phyloP scores from a whole-genome alignment of 2,329 filamentous ascomycete genomes.

The Colletotrichum scovillei region DNA sequence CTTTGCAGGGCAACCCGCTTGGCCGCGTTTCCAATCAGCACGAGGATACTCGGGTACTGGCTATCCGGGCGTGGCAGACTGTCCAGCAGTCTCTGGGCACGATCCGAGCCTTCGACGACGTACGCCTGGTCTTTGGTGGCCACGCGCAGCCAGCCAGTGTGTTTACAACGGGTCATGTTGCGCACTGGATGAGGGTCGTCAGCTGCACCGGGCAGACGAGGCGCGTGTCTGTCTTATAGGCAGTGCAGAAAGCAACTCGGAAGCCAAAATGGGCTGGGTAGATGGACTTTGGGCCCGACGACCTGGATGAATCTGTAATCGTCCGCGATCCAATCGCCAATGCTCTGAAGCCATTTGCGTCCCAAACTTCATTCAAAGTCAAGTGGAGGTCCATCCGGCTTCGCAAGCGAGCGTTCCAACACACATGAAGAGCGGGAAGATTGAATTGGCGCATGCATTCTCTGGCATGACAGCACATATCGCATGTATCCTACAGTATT shows the following conservation, averaged over 20 bases:
- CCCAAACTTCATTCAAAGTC: too few relatives aligned
- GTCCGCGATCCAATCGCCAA: not conserved
- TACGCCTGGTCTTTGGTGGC: not conserved
- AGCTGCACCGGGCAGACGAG: not conserved
- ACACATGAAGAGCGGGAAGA: too few relatives aligned
- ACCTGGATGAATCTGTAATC: not conserved
- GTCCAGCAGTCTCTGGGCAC: slow-evolving; percentile 6
- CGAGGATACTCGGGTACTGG: not conserved
- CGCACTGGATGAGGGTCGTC: not conserved
- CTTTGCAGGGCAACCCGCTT: slow-evolving; percentile 2
- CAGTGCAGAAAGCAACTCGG: not conserved
- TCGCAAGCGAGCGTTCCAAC: too few relatives aligned
- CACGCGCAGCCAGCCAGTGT: not conserved
- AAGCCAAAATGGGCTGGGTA: not conserved
- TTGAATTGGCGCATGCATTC: too few relatives aligned
- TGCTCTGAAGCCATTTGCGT: not conserved
- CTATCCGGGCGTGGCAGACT: not conserved
- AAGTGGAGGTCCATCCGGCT: too few relatives aligned
- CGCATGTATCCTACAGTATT: too few relatives aligned
- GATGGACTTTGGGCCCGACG: not conserved
- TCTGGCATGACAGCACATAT: too few relatives aligned
- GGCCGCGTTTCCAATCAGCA: not conserved
- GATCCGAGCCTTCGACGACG: not conserved
- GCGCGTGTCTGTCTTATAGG: slow-evolving; percentile 8
- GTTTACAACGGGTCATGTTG: not conserved